Conservation (phyloP, 2,329 filamentous ascomycete genomes). For the Rhynchosporium agropyri region DNA sequence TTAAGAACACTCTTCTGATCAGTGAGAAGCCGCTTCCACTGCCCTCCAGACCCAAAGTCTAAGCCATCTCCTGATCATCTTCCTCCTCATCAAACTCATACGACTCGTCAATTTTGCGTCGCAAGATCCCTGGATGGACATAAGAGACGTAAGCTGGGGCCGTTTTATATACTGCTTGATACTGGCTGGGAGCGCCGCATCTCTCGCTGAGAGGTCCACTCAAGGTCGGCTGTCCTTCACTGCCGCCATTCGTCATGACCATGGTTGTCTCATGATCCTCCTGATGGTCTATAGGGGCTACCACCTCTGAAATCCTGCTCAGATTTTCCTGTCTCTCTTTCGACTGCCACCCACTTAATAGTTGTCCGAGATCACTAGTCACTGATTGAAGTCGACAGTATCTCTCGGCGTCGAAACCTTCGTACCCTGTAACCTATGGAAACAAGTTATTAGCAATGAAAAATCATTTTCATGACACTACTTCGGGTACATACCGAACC, state of each 20-base stretch:
- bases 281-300: not conserved
- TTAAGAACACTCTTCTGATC: too few relatives aligned
- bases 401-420: not conserved
- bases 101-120: conserved; percentile 1
- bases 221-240: not conserved
- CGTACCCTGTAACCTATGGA: not conserved
- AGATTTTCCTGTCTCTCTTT: not conserved
- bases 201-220: not conserved
- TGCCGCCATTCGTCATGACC: not conserved
- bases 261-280: not conserved
- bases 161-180: not conserved
- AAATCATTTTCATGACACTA: not conserved
- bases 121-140: not conserved
- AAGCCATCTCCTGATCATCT: not conserved
- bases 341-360: not conserved
- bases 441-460: not conserved
- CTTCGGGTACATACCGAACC: not conserved
- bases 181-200: not conserved
- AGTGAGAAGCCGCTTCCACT: too few relatives aligned
- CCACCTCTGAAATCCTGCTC: not conserved
- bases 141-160: not conserved
- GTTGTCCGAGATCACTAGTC: not conserved
- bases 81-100: conserved; percentile 1
- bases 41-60: not conserved
- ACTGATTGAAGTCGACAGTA: not conserved